Evolutionary conservation across 2,329 filamentous ascomycete species (phyloP).

Genomic region (Nannizzia gypsea): DNA sequence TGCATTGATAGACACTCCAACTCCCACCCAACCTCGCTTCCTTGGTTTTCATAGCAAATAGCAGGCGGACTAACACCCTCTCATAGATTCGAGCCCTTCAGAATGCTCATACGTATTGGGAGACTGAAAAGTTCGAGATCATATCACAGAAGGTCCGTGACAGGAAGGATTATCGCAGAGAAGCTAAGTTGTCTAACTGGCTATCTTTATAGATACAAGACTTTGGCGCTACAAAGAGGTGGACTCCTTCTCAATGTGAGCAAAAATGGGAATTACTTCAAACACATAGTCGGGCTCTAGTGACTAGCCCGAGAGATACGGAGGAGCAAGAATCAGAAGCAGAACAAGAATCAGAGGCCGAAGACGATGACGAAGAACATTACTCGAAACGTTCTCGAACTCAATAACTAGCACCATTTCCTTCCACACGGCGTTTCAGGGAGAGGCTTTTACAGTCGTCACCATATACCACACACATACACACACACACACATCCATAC

Average conservation of each 20-base stretch:
- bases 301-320: neutral
- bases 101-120: constrained; percentile 27
- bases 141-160: constrained; percentile 29
- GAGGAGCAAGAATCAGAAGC: neutral
- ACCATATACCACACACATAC: neutral
- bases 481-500: neutral
- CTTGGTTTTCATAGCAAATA: neutral
- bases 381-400: neutral
- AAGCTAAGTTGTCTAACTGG: constrained; percentile 3
- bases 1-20: neutral
- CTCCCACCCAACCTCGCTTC: neutral
- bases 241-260: constrained; percentile 28
- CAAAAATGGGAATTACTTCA: constrained; percentile 14
- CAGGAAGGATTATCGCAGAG: neutral
- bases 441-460: neutral
- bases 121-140: constrained; percentile 28
- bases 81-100: constrained; percentile 27
- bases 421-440: neutral
- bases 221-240: constrained; percentile 24
- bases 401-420: neutral
- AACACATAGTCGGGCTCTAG: neutral
- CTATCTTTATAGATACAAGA: constrained; percentile 20
- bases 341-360: constrained; percentile 6
- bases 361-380: constrained; percentile 8
- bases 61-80: neutral